Percentiles rank a stretch among this genome's conserved stretches.
Evolutionary conservation across 805 yeast genomes (phyloP).

Genomic region (Spathaspora sp.): DNA sequence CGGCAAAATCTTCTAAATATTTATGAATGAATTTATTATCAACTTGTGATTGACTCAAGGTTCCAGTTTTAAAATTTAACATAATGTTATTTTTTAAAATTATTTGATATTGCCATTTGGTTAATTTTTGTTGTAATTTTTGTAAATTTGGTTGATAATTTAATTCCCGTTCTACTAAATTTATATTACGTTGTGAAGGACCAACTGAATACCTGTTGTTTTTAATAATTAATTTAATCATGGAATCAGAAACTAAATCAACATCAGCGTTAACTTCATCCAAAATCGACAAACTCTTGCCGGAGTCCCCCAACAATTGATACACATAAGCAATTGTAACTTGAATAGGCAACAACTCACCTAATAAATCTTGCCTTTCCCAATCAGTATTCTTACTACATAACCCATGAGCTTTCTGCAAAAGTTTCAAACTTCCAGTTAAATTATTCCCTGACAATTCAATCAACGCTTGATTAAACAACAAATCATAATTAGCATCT

Average conservation of each 20-base stretch:
- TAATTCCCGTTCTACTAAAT: slow-evolving; percentile 31
- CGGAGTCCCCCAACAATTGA: slow-evolving; percentile 29
- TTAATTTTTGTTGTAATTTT: slow-evolving; percentile 24
- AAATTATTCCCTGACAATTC: slow-evolving; percentile 40
- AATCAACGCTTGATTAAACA: slow-evolving; percentile 58
- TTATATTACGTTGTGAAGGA: slow-evolving; percentile 19
- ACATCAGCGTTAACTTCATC: slow-evolving; percentile 21
- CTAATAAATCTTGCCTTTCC: slow-evolving; percentile 42
- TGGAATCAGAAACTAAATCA: slow-evolving; percentile 31
- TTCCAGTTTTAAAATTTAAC: slow-evolving; percentile 39
- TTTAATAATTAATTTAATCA: slow-evolving; percentile 37
- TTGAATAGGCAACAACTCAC: slow-evolving; percentile 58
- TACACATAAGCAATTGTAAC: slow-evolving; percentile 58
- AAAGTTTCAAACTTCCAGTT: slow-evolving; percentile 35
- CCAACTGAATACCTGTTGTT: slow-evolving; percentile 41
- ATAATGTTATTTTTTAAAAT: slow-evolving; percentile 44
- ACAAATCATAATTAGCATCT: slow-evolving; percentile 44
- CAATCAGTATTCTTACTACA: slow-evolving; percentile 40
- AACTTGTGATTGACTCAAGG: slow-evolving; percentile 18
- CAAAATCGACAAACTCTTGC: slow-evolving; percentile 34
- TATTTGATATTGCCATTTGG: slow-evolving; percentile 35
- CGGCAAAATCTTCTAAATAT: slow-evolving; percentile 19
- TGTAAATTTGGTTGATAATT: slow-evolving; percentile 33
- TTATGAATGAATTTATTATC: slow-evolving; percentile 14
- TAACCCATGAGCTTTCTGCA: slow-evolving; percentile 43